Percentiles rank a stretch among this genome's conserved stretches.
These are phyloP conservation scores for Viola pubescens DNA, from an alignment of 441 rosid genomes.

Conservation along the genomic window DNA sequence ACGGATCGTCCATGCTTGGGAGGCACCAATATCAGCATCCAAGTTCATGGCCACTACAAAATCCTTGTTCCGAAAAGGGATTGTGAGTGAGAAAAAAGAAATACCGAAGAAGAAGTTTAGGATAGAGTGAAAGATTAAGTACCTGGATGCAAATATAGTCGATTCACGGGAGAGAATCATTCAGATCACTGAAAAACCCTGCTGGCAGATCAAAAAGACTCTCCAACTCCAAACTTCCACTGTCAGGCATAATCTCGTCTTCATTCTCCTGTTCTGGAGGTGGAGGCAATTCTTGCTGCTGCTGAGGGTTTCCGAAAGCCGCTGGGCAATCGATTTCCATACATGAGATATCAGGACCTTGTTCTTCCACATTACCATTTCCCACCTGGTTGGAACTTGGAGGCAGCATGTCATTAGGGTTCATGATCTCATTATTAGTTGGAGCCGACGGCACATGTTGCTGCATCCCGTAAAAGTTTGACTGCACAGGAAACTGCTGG, in stretches of 20 bases:
- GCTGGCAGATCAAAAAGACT: conserved; percentile 4
- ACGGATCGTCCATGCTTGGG: neutral
- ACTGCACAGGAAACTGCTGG: conserved; percentile 1
- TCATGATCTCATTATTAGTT: conserved; percentile 5
- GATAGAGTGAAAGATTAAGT: neutral
- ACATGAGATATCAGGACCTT: conserved; percentile 3
- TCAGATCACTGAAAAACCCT: neutral
- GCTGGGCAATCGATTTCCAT: neutral
- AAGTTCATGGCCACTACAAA: neutral
- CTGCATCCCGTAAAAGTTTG: conserved; percentile 5
- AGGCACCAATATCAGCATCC: neutral
- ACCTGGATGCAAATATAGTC: neutral
- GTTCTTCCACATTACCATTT: conserved; percentile 10
- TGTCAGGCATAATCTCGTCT: neutral
- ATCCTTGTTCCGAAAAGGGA: neutral
- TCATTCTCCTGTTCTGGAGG: conserved; percentile 8
- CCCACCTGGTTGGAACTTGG: conserved; percentile 7
- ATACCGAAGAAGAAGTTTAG: neutral
- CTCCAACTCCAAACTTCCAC: conserved; percentile 4
- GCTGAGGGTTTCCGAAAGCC: conserved; percentile 1
- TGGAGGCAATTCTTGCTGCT: conserved; percentile 4
- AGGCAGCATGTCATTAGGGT: neutral
- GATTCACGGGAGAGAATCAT: conserved; percentile 12
- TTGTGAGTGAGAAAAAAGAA: neutral
- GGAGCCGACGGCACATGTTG: conserved; percentile 1